Conservation (phyloP, 148 eudicot species). For the Spergularia bocconei region DNA sequence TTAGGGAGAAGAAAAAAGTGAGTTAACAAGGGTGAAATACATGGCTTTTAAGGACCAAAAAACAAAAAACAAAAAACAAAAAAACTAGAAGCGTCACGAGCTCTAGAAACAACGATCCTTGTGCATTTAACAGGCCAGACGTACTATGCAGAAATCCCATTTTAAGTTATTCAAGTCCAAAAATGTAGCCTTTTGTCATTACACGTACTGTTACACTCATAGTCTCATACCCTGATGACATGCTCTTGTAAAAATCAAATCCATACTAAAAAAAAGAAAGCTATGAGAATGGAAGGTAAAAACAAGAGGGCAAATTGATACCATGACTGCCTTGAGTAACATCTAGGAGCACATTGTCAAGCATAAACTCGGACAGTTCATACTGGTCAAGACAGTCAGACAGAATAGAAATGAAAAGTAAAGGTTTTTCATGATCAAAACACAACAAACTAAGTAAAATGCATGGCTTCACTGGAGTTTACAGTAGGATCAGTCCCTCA, state of each 20-base stretch:
- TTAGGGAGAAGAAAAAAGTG: not conserved
- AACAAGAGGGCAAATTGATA: not conserved
- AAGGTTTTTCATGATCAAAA: not conserved
- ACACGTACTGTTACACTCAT: too few species aligned
- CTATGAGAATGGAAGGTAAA: not conserved
- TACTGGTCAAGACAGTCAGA: not conserved
- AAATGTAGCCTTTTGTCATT: too few species aligned
- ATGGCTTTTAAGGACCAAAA: not conserved
- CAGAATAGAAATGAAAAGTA: not conserved
- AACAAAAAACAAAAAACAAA: not conserved
- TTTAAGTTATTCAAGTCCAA: too few species aligned
- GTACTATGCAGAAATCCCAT: too few species aligned
- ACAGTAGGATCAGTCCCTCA: not conserved
- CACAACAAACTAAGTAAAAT: not conserved
- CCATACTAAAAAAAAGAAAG: not conserved
- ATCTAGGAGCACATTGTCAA: not conserved
- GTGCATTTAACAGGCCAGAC: too few species aligned
- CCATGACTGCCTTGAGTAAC: not conserved
- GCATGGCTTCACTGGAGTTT: not conserved
- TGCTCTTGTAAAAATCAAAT: not conserved
- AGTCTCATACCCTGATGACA: too few species aligned
- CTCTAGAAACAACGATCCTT: not conserved
- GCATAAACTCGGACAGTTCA: not conserved
- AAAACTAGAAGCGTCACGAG: not conserved
- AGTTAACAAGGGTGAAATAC: not conserved